phyloP scores from a whole-genome alignment of 2,329 filamentous ascomycete genomes.

The Dothideomycetes sp. region DNA sequence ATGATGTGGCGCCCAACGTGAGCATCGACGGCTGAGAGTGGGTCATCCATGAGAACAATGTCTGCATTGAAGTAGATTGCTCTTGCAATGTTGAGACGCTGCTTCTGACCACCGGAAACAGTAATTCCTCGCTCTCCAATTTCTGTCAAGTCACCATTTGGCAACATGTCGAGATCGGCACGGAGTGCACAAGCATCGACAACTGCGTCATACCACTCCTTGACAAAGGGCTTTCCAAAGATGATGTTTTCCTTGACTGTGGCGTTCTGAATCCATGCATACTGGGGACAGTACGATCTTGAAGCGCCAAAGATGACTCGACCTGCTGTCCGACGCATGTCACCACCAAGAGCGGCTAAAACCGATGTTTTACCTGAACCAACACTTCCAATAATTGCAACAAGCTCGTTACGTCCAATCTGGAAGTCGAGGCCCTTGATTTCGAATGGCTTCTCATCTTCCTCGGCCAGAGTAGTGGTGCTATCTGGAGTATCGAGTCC shows the following conservation, averaged over 20 bases:
- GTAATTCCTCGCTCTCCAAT: conserved; percentile 95
- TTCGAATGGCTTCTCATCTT: conserved; percentile 59
- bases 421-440: conserved; percentile 59
- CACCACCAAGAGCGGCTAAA: conserved; percentile 78
- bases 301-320: conserved; percentile 67
- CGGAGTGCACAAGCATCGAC: conserved; percentile 76
- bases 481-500: conserved; percentile 22
- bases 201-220: conserved; percentile 74
- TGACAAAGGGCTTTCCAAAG: conserved; percentile 69
- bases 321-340: conserved; percentile 79
- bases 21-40: conserved; percentile 48
- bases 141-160: conserved; percentile 77
- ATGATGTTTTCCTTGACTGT: conserved; percentile 81
- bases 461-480: conserved; percentile 48
- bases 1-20: conserved; percentile 66
- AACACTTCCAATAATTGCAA: conserved; percentile 81
- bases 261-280: conserved; percentile 95
- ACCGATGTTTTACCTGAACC: conserved; percentile 86
- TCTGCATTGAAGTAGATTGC: conserved; percentile 58
- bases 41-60: conserved; percentile 56
- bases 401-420: conserved; percentile 64
- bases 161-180: conserved; percentile 86
- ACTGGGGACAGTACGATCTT: conserved; percentile 87
- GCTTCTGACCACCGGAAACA: conserved; percentile 90
- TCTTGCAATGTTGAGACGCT: conserved; percentile 86